Conservation (phyloP, 2,329 filamentous ascomycete genomes). For the Trichothecium roseum region DNA sequence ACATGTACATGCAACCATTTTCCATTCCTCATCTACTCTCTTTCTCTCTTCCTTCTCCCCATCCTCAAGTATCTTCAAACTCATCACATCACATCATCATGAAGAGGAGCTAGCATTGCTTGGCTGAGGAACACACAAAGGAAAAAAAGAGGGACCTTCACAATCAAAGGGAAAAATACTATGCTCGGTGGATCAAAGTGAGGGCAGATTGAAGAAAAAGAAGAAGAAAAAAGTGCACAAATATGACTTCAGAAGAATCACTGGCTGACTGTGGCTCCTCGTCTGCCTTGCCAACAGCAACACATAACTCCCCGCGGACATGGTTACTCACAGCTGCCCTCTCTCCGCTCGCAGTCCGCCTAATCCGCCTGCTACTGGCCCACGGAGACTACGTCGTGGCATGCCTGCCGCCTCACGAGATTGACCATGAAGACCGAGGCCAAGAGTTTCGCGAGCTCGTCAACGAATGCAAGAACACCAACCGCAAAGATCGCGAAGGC, state of each 20-base stretch:
- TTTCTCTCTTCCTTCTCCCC: no score
- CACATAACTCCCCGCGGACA: slow-evolving; percentile 67
- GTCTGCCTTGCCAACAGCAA: slow-evolving; percentile 32
- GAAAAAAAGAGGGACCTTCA: no score
- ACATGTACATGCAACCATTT: no score
- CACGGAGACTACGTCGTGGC: slow-evolving; percentile 88
- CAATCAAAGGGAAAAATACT: no score
- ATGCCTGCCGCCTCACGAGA: slow-evolving; percentile 68
- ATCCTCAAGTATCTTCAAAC: no score
- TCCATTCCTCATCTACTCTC: no score
- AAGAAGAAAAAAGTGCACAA: no score
- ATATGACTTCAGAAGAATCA: neutral
- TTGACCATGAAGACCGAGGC: slow-evolving; percentile 66
- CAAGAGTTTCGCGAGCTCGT: slow-evolving; percentile 73
- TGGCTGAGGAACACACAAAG: no score
- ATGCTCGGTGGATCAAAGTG: no score
- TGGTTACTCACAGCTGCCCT: slow-evolving; percentile 88
- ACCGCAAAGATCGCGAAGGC: slow-evolving; percentile 55
- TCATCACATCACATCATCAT: no score
- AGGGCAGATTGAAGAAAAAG: neutral
- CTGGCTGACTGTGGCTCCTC: slow-evolving; percentile 5
- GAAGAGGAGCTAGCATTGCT: no score
- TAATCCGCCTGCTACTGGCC: slow-evolving; percentile 71
- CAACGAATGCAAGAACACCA: slow-evolving; percentile 51
- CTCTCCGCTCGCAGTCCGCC: slow-evolving; percentile 72